These are phyloP conservation scores for Fusarium musae DNA, from an alignment of 2,329 filamentous ascomycete genomes.

Conservation along the genomic window DNA sequence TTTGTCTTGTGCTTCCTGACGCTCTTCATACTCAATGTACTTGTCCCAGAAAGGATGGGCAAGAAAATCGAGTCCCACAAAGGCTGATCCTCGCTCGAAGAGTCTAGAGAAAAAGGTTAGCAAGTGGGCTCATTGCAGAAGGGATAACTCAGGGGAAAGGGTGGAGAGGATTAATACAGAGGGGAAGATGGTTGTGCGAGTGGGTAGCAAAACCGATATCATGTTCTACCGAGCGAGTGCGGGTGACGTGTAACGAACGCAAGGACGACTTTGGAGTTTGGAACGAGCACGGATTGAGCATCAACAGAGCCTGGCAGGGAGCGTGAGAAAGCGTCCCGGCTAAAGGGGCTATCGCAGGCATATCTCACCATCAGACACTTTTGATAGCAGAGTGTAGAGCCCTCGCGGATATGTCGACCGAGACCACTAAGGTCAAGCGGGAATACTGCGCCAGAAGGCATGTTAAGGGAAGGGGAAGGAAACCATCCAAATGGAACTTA, in stretches of 20 bases:
- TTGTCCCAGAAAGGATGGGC: conserved; percentile 99
- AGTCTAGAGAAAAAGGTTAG: conserved; percentile 69
- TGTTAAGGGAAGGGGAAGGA: conserved; percentile 76
- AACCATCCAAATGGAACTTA: conserved; percentile 81
- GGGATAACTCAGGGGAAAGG: conserved; percentile 50
- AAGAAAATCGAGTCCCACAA: conserved; percentile 91
- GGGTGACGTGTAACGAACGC: conserved; percentile 51
- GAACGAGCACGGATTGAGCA: conserved; percentile 50
- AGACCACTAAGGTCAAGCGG: conserved; percentile 55
- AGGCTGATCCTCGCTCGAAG: conserved; percentile 88
- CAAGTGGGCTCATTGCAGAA: conserved; percentile 30
- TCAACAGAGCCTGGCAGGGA: conserved; percentile 71
- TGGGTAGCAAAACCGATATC: conserved; percentile 62
- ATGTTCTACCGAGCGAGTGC: conserved; percentile 49
- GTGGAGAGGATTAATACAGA: conserved; percentile 68
- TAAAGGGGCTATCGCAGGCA: conserved; percentile 68
- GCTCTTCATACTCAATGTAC: conserved; percentile 96
- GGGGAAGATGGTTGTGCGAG: conserved; percentile 60
- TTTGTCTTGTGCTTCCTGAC: conserved; percentile 83
- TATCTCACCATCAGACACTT: conserved; percentile 74
- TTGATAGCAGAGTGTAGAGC: conserved; percentile 53
- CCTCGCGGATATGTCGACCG: conserved; percentile 50
- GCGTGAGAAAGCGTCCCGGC: conserved; percentile 73
- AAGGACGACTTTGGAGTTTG: conserved; percentile 55
- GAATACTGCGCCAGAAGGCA: conserved; percentile 59